Percentiles rank a stretch among this genome's conserved stretches.
Conservation (phyloP, 805 yeast genomes). For the Gaillardinia entomophila region DNA sequence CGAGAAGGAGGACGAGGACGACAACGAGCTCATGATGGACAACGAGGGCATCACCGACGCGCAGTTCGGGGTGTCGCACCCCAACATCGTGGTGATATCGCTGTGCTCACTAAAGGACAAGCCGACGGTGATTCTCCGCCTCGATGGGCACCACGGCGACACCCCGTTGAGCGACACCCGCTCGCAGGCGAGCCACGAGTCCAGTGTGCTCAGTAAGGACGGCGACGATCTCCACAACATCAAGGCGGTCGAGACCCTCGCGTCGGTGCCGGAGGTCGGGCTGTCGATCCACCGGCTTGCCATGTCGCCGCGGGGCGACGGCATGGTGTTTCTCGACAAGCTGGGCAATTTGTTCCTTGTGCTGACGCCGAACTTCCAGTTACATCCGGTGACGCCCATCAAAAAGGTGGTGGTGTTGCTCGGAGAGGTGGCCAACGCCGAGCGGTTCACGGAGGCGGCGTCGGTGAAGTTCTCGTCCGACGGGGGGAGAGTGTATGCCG, state of each 20-base stretch:
- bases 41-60: conserved; percentile 87
- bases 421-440: conserved; percentile 75
- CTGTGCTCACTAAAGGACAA: conserved; percentile 30
- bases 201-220: conserved; percentile 11
- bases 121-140: conserved; percentile 25
- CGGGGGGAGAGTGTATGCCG: conserved; percentile 70
- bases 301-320: conserved; percentile 81
- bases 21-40: conserved; percentile 43
- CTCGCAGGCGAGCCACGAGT: conserved; percentile 12
- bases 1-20: conserved; percentile 5
- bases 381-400: conserved; percentile 7
- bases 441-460: conserved; percentile 71
- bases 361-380: conserved; percentile 46
- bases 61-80: conserved; percentile 40
- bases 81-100: conserved; percentile 33
- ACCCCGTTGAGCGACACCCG: conserved; percentile 7
- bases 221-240: conserved; percentile 15
- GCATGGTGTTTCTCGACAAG: conserved; percentile 74
- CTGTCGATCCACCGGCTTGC: conserved; percentile 67
- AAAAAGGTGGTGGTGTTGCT: conserved; percentile 56
- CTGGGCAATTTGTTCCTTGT: conserved; percentile 71
- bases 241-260: conserved; percentile 24
- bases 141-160: conserved; percentile 47
- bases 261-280: conserved; percentile 76
- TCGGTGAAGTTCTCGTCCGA: conserved; percentile 68